phyloP scores from a whole-genome alignment of 2,329 filamentous ascomycete genomes.

The Aspergillus pseudoglaucus region DNA sequence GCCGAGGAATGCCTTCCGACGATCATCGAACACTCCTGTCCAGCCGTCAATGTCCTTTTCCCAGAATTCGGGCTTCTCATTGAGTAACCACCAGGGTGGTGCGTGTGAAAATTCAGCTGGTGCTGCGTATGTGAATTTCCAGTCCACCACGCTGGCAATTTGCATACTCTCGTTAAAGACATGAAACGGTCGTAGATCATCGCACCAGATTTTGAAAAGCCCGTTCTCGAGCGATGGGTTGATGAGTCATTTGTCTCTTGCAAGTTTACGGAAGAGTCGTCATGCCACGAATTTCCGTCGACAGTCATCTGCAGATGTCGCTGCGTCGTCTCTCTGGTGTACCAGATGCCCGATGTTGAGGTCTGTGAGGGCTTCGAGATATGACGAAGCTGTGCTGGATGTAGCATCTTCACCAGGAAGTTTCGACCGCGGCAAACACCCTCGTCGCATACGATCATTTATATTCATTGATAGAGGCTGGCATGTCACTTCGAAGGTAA shows the following conservation, averaged over 20 bases:
- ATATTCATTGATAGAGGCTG: conserved; percentile 40
- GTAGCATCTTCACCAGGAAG: conserved; percentile 6
- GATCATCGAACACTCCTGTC: conserved; percentile 6
- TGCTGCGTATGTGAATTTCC: conserved; percentile 17
- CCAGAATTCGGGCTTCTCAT: conserved; percentile 14
- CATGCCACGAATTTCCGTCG: conserved; percentile 15
- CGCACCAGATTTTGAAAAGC: conserved; percentile 19
- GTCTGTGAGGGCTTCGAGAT: conserved; percentile 35
- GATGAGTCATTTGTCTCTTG: conserved; percentile 5
- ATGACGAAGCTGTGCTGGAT: conserved; percentile 29
- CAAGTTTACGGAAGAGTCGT: conserved; percentile 15
- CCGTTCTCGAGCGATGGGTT: conserved; percentile 16
- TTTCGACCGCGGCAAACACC: conserved; percentile 11
- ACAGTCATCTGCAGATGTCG: conserved; percentile 20
- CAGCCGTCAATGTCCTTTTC: conserved; percentile 11
- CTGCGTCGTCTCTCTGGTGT: conserved; percentile 36
- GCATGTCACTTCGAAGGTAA: conserved; percentile 16
- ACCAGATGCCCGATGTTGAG: conserved; percentile 37
- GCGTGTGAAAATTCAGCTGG: too few species aligned
- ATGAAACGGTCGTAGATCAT: conserved; percentile 16
- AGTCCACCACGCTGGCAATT: conserved; percentile 14
- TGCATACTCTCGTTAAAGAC: conserved; percentile 8
- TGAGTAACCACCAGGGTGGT: conserved; percentile 17
- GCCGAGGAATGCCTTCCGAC: conserved; percentile 10
- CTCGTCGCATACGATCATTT: conserved; percentile 28